Percentiles rank a stretch among this genome's conserved stretches.
phyloP scores from a whole-genome alignment of 805 yeast species.

The Yarrowia keelungensis region DNA sequence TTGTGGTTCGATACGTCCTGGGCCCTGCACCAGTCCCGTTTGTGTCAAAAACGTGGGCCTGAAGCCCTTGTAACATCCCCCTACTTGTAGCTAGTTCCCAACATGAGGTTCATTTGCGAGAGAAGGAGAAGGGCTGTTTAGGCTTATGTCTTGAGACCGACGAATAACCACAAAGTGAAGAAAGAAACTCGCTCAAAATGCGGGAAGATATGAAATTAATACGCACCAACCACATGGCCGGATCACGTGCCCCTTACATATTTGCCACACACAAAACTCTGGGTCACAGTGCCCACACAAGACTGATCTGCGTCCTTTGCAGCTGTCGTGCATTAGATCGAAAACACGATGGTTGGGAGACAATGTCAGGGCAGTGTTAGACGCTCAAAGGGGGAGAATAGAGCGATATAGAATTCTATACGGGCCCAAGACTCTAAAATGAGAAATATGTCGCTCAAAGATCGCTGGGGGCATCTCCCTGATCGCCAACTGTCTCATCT shows the following conservation, averaged over 20 bases:
- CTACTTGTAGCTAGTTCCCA: not conserved
- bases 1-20: too few relatives aligned
- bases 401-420: too few relatives aligned
- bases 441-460: too few relatives aligned
- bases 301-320: not conserved
- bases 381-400: not conserved
- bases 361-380: not conserved
- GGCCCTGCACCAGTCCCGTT: too few relatives aligned
- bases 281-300: not conserved
- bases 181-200: not conserved
- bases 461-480: too few relatives aligned
- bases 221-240: not conserved
- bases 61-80: too few relatives aligned
- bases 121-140: not conserved
- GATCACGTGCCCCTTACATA: not conserved
- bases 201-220: not conserved
- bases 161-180: not conserved
- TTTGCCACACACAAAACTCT: not conserved
- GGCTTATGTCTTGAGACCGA: not conserved
- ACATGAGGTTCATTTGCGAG: not conserved
- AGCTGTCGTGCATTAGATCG: not conserved
- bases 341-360: constrained; percentile 1
- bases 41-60: too few relatives aligned
- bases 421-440: too few relatives aligned
- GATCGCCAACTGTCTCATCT: too few relatives aligned